Base-by-base conservation (phyloP, 2,329 filamentous ascomycete species). In the Arthrobotrys megalospora region DNA sequence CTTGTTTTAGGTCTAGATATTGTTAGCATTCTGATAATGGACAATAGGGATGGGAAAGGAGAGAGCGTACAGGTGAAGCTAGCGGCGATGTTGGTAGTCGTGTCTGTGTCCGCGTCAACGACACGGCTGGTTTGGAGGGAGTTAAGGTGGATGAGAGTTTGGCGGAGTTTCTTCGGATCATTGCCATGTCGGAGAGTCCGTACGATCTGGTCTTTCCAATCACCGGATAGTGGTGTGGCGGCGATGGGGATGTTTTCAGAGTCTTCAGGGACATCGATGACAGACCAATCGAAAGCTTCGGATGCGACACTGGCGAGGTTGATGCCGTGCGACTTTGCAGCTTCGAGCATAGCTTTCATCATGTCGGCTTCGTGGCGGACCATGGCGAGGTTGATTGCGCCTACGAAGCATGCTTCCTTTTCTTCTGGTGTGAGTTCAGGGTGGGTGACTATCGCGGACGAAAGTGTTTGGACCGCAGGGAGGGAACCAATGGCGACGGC, bases 241-340 rank as follows among this genome's bases (percentile, higher is more conserved):
- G 73, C 32, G 34, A 77, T 48, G 0, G 73, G 73, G 41, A 77
- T 77, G 16, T 77, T 58, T 2, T 71, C 60, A n/a, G 73, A 71
- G 10, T 66, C 66, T 6, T 77, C 73, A 16, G 58, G 73, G 7
- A 77, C 60, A n/a, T 24, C 45, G 6, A 71, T 45, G 38, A 77
- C 73, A 10, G 66, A 66, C 73, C 73, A 77, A n/a, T 71, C 36
- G 52, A 77, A 77, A 1, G 66, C 73, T 43, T 77, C 73, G 3
- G 73, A 71, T 21, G 73, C 73, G 7, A 77, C 66, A 21, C 32
- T 53, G 12, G 66, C 32, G 41, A 77, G 73, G 12, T 53, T 66
- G 12, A 77, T 7, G 4, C 66, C 60, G 8, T 67, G 19, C 0
- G 73, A 71, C 36, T 47, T 71, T 19, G 73, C 67, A 14, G 66